Conservation (phyloP, 2,329 filamentous ascomycete genomes). For the Teratosphaeria epicoccoides region DNA sequence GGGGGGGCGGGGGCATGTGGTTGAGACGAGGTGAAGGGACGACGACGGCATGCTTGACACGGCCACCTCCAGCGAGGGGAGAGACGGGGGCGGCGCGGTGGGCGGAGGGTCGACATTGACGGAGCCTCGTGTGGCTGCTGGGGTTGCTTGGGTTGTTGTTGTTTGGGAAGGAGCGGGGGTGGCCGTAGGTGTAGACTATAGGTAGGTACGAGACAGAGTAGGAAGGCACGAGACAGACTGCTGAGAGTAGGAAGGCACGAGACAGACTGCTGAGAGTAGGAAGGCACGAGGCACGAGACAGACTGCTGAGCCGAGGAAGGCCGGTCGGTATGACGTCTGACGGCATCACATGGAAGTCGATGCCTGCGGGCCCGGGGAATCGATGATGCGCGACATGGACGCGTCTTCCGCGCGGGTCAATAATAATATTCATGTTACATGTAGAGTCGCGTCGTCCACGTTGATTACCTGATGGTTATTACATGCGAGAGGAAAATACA, state of each 20-base stretch:
- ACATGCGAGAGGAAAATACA: too few species aligned
- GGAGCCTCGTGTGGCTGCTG: too few species aligned
- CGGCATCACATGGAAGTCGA: background rate
- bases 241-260: too few species aligned
- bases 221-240: background rate
- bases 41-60: conserved; percentile 27
- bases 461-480: too few species aligned
- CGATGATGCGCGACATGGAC: background rate
- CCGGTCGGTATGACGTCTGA: too few species aligned
- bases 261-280: too few species aligned
- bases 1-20: conserved; percentile 32
- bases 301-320: too few species aligned
- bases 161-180: background rate
- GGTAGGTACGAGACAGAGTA: background rate
- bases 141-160: background rate
- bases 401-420: background rate
- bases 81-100: conserved; percentile 1
- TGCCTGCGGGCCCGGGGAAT: background rate
- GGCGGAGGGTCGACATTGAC: background rate
- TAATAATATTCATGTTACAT: too few species aligned
- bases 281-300: too few species aligned
- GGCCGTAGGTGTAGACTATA: background rate
- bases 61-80: conserved; percentile 5
- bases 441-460: too few species aligned
- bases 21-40: conserved; percentile 57